Conservation (phyloP, 1,284 basidiomycete species). For the Boletus albobrunnescens region DNA sequence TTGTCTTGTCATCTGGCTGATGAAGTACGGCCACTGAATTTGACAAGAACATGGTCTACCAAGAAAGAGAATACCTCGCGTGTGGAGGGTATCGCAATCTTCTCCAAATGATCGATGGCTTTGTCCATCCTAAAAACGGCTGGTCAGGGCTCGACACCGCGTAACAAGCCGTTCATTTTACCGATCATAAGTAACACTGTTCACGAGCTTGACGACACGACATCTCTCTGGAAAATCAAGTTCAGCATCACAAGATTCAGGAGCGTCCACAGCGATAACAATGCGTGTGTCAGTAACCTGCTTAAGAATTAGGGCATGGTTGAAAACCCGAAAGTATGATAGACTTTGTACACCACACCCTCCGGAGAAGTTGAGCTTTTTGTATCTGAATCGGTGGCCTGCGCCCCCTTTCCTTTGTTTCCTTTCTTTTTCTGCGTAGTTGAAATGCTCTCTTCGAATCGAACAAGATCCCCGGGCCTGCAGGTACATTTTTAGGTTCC, state of each 20-base stretch:
- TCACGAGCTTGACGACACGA: conserved; percentile 83
- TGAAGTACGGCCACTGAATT: conserved; percentile 9
- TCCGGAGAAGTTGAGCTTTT: conserved; percentile 48
- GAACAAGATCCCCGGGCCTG: conserved; percentile 77
- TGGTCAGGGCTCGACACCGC: neutral
- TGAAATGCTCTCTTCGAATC: conserved; percentile 68
- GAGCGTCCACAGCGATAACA: conserved; percentile 67
- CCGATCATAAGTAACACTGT: conserved; percentile 90
- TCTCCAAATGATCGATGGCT: conserved; percentile 64
- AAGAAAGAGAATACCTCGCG: conserved; percentile 17
- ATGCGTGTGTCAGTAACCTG: conserved; percentile 76
- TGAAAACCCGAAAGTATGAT: neutral
- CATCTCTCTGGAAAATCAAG: conserved; percentile 81
- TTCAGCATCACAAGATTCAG: conserved; percentile 56
- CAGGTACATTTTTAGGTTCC: conserved; percentile 4
- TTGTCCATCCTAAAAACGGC: conserved; percentile 69
- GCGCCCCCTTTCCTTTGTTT: conserved; percentile 42
- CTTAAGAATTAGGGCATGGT: conserved; percentile 6
- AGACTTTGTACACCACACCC: conserved; percentile 80
- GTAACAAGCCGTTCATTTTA: conserved; percentile 25
- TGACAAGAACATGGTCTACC: conserved; percentile 4
- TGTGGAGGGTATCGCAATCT: conserved; percentile 35
- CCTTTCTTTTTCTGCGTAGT: conserved; percentile 44
- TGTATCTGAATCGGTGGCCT: conserved; percentile 27
- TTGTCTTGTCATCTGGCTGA: conserved; percentile 39